Evolutionary conservation across 768 basidiomycete species (phyloP).

Genomic region (Tylopilus cervinicoccineus): DNA sequence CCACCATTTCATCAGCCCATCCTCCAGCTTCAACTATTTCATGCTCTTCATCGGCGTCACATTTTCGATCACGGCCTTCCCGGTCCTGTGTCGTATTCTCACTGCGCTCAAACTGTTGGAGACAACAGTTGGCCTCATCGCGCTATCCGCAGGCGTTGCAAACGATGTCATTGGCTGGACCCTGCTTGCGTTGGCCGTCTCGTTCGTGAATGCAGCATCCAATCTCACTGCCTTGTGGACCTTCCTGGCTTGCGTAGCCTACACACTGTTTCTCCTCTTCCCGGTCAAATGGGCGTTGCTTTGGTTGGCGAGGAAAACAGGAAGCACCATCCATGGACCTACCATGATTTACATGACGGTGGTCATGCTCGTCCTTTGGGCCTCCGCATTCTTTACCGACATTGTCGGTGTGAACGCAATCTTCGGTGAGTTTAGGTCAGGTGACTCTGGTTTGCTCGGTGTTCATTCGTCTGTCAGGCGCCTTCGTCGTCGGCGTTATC

Average conservation of each 20-base stretch:
- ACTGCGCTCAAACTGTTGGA: slow-evolving; percentile 87
- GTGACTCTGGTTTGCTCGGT: background rate
- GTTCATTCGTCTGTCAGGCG: slow-evolving; percentile 40
- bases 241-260: slow-evolving; percentile 75
- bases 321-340: slow-evolving; percentile 78
- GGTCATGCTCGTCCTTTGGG: slow-evolving; percentile 77
- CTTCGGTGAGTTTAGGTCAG: slow-evolving; percentile 52
- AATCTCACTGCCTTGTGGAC: slow-evolving; percentile 86
- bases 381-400: slow-evolving; percentile 89
- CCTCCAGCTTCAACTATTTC: slow-evolving; percentile 76
- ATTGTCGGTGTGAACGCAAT: slow-evolving; percentile 93
- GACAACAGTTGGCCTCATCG: slow-evolving; percentile 90
- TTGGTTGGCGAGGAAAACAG: slow-evolving; percentile 75
- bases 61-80: slow-evolving; percentile 85
- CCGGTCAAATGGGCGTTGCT: slow-evolving; percentile 55
- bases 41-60: slow-evolving; percentile 94
- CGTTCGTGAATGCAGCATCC: slow-evolving; percentile 83
- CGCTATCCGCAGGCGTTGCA: slow-evolving; percentile 88
- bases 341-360: slow-evolving; percentile 87
- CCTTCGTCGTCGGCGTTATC: slow-evolving; percentile 77
- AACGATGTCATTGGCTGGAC: slow-evolving; percentile 89
- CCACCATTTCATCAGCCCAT: slow-evolving; percentile 58
- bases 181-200: slow-evolving; percentile 84
- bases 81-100: slow-evolving; percentile 86
- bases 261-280: slow-evolving; percentile 73